These are phyloP conservation scores for Raffaelea ambrosiae DNA, from an alignment of 2,329 filamentous ascomycete genomes.

Conservation along the genomic window DNA sequence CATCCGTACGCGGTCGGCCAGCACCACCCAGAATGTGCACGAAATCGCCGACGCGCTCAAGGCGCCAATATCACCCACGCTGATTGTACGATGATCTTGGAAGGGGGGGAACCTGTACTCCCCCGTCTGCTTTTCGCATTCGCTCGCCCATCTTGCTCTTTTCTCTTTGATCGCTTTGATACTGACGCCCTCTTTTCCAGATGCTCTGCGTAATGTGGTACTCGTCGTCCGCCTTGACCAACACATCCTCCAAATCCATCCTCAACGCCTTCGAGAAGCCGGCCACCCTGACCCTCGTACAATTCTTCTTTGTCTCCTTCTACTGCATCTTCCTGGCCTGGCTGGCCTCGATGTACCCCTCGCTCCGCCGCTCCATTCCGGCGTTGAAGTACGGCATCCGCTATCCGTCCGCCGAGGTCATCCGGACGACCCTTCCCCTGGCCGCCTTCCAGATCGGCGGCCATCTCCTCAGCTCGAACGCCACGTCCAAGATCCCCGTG, in stretches of 20 bases:
- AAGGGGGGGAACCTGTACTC: conserved; percentile 1
- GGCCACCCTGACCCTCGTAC: conserved; percentile 81
- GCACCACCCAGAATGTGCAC: conserved; percentile 85
- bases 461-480: conserved; percentile 87
- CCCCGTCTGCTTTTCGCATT: neutral
- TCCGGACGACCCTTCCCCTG: conserved; percentile 81
- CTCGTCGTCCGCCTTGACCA: conserved; percentile 87
- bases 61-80: conserved; percentile 78
- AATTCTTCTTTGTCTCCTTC: conserved; percentile 86
- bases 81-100: conserved; percentile 79
- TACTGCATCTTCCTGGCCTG: conserved; percentile 78
- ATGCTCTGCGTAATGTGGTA: conserved; percentile 87
- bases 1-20: conserved; percentile 71
- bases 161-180: neutral
- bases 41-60: conserved; percentile 87
- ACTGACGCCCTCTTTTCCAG: conserved; percentile 32
- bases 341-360: conserved; percentile 64
- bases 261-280: conserved; percentile 85
- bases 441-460: conserved; percentile 89
- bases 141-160: neutral
- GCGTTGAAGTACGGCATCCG: conserved; percentile 79
- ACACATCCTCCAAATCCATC: conserved; percentile 96
- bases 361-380: conserved; percentile 62
- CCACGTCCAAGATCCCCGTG: conserved; percentile 89
- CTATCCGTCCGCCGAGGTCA: conserved; percentile 69